Percentiles rank a stretch among this genome's conserved stretches.
phyloP scores from a whole-genome alignment of 176 grass and related monocot genomes.

The Aechmea fasciata region DNA sequence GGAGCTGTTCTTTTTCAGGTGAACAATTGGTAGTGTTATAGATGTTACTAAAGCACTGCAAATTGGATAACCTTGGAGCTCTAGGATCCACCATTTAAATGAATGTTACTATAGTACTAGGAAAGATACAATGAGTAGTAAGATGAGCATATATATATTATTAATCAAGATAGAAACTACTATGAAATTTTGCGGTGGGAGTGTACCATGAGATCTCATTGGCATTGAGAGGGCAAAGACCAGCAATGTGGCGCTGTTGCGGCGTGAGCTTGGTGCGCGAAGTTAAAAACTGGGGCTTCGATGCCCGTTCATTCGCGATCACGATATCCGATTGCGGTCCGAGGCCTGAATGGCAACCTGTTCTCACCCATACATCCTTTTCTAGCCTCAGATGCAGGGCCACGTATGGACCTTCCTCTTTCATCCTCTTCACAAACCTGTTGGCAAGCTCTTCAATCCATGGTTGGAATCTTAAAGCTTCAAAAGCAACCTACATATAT shows the following conservation, averaged over 20 bases:
- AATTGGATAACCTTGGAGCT: too few relatives aligned
- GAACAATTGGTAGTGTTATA: too few relatives aligned
- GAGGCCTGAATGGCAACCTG: conserved; percentile 31
- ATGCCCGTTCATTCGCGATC: conserved; percentile 4
- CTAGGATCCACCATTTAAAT: not conserved
- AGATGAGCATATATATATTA: too few relatives aligned
- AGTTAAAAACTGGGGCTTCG: conserved; percentile 26
- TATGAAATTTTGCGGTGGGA: too few relatives aligned
- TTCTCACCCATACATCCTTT: conserved; percentile 42
- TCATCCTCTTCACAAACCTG: conserved; percentile 25
- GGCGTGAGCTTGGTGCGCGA: conserved; percentile 25
- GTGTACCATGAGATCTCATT: conserved; percentile 25
- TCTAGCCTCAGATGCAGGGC: conserved; percentile 36
- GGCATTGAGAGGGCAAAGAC: conserved; percentile 38
- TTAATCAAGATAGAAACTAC: too few relatives aligned
- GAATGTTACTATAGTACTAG: not conserved
- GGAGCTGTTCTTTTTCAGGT: too few relatives aligned
- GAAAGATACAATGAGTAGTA: too few relatives aligned
- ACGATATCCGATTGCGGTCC: conserved; percentile 2
- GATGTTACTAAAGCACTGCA: too few relatives aligned
- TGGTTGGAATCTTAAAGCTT: conserved; percentile 28
- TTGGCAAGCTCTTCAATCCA: conserved; percentile 26
- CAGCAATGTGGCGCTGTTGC: conserved; percentile 16
- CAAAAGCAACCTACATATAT: conserved; percentile 30
- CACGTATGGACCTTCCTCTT: conserved; percentile 30